Evolutionary conservation across 768 basidiomycete species (phyloP).

Genomic region (Imleria badia): DNA sequence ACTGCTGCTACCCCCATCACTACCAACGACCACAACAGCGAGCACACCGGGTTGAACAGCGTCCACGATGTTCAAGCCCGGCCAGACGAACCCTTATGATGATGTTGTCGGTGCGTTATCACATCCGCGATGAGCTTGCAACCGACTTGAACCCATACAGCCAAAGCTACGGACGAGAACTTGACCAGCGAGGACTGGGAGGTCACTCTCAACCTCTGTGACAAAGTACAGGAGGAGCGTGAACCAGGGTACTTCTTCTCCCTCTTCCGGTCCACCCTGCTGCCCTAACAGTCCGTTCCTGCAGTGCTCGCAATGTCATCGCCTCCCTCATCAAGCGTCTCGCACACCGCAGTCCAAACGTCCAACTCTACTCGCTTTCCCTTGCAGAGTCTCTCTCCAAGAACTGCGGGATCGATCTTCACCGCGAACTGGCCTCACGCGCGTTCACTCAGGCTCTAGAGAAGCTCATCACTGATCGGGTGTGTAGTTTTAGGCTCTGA

Average conservation of each 20-base stretch:
- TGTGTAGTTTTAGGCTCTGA: conserved; percentile 34
- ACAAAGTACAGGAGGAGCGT: conserved; percentile 92
- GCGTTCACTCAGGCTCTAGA: conserved; percentile 91
- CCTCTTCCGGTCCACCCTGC: neutral
- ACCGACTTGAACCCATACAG: conserved; percentile 40
- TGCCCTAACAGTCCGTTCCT: conserved; percentile 16
- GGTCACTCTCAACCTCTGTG: conserved; percentile 88
- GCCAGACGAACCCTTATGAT: conserved; percentile 76
- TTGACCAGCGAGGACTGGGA: conserved; percentile 96
- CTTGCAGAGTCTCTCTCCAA: conserved; percentile 87
- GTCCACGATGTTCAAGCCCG: conserved; percentile 65
- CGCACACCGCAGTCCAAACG: conserved; percentile 92
- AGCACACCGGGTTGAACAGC: conserved; percentile 5
- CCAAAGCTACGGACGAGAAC: conserved; percentile 97
- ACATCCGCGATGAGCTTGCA: conserved; percentile 1
- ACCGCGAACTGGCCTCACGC: conserved; percentile 84
- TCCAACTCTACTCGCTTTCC: conserved; percentile 90
- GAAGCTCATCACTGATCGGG: conserved; percentile 85
- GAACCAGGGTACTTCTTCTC: conserved; percentile 63
- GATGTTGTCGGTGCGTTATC: conserved; percentile 80
- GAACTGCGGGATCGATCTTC: conserved; percentile 80
- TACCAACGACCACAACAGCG: conserved; percentile 17
- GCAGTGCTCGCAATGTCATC: conserved; percentile 83
- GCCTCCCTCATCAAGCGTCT: conserved; percentile 87
- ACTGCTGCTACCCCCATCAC: conserved; percentile 6